Conservation (phyloP, 495 filamentous ascomycete genomes). For the Daldinia grandis region DNA sequence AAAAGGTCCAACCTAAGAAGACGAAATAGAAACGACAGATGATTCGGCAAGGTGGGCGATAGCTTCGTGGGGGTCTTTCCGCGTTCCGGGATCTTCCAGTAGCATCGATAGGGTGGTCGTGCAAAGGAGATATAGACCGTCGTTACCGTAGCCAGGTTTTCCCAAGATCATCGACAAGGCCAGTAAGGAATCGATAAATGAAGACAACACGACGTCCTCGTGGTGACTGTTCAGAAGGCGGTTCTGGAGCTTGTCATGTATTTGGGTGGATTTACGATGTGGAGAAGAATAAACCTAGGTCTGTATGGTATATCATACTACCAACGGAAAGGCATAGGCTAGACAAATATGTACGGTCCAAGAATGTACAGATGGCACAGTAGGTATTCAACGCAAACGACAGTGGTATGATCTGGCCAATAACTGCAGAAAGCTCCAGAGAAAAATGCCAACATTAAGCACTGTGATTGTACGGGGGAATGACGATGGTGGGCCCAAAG, state of each 20-base stretch:
- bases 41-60: slow-evolving; percentile 29
- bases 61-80: slow-evolving; percentile 41
- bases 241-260: slow-evolving; percentile 41
- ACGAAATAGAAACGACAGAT: slow-evolving; percentile 25
- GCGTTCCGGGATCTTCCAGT: slow-evolving; percentile 33
- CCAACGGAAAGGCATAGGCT: slow-evolving; percentile 41
- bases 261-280: slow-evolving; percentile 43
- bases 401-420: slow-evolving; percentile 40
- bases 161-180: slow-evolving; percentile 22
- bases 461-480: slow-evolving; percentile 42
- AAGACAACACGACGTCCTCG: slow-evolving; percentile 34
- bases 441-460: slow-evolving; percentile 41
- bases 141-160: slow-evolving; percentile 23
- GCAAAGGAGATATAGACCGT: slow-evolving; percentile 21
- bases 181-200: slow-evolving; percentile 22
- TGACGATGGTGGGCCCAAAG: slow-evolving; percentile 40
- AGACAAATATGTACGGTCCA: slow-evolving; percentile 36
- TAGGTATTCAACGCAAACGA: slow-evolving; percentile 40
- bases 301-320: slow-evolving; percentile 36
- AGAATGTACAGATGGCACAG: slow-evolving; percentile 38
- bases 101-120: slow-evolving; percentile 33
- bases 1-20: slow-evolving; percentile 19
- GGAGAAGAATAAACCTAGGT: slow-evolving; percentile 33
- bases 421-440: slow-evolving; percentile 38
- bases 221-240: slow-evolving; percentile 36